Evolutionary conservation across 192 early-diverging fungal genomes (phyloP), one percentile per base, ranked within the genome.

Genomic region (Mortierella hygrophila): DNA sequence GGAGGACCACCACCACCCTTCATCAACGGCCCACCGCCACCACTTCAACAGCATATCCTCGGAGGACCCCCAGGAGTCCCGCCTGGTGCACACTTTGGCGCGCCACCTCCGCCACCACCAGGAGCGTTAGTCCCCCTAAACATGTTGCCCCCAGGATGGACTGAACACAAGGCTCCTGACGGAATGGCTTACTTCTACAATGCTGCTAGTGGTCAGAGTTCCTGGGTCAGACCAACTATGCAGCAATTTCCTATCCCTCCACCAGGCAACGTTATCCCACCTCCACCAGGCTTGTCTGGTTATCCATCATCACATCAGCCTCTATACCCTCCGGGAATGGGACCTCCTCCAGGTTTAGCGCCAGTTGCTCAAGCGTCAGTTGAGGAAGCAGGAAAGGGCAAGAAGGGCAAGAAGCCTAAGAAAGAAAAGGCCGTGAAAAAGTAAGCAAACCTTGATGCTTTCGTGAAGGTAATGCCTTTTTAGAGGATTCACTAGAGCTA

Each of bases 111-210:
- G 26, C 70, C 42, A 6, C 68, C 75, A 23, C 55, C 55, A 47
- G 26, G 49, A 57, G 41, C 70, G 54, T 49, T 16, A 57, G 72
- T 72, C n/a, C 80, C 74, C 6, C 72, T 77, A 37, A 72, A 75
- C 77, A 71, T 52, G 54, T 72, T 93, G 65, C 92, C 92, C 44
- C 83, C 89, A 63, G 92, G 92, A 46, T 94, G 93, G 93, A 90
- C 90, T 40, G 92, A 94, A 70, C 90, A 94, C 70, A 80, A 81
- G 70, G 92, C 92, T 18, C 92, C 94, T 0, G 89, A 89, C 32
- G 95, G 95, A 4, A 88, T 89, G 63, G 47, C 91, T n/a, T 97
- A 96, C 81, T 96, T 90, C 77, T 95, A 95, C 85, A 96, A 97
- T 80, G 76, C 93, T 0, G 77, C 90, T 15, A 95, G 95, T 11